Percentiles rank a stretch among this genome's conserved stretches.
Conservation (phyloP, 768 basidiomycete genomes). For the Mrakia blollopis region DNA sequence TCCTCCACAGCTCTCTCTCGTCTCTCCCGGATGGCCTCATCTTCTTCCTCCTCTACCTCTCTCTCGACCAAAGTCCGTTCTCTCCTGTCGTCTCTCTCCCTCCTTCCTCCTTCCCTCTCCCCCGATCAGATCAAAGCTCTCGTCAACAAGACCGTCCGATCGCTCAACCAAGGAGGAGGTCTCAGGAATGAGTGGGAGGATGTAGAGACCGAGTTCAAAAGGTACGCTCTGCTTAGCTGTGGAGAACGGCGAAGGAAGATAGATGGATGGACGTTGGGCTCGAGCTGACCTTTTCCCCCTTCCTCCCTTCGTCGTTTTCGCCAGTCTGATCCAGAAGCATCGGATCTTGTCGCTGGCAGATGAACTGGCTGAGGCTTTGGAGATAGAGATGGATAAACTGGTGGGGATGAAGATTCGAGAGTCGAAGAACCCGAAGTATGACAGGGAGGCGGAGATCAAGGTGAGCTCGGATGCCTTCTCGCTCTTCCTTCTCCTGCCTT, state of each 20-base stretch:
- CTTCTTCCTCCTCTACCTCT: no score
- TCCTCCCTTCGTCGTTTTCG: not conserved
- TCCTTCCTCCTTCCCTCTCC: constrained; percentile 1
- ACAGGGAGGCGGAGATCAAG: not conserved
- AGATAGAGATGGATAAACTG: not conserved
- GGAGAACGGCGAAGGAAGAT: not conserved
- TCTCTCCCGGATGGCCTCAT: no score
- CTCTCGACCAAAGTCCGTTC: not conserved
- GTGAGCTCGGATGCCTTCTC: not conserved
- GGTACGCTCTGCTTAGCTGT: not conserved
- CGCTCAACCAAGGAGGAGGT: not conserved
- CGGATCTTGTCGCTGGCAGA: not conserved
- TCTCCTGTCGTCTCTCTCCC: not conserved
- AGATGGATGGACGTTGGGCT: not conserved
- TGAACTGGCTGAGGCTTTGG: constrained; percentile 2
- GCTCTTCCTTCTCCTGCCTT: not conserved
- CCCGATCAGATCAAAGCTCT: not conserved
- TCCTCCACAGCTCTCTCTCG: no score
- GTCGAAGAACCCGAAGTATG: not conserved
- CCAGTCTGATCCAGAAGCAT: not conserved
- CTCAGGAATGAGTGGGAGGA: constrained; percentile 2
- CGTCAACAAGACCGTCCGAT: not conserved
- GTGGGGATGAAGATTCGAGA: not conserved
- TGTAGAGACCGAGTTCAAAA: not conserved
- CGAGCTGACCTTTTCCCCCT: not conserved